Conservation (phyloP, 768 basidiomycete genomes). For the Russula dissimulans region DNA sequence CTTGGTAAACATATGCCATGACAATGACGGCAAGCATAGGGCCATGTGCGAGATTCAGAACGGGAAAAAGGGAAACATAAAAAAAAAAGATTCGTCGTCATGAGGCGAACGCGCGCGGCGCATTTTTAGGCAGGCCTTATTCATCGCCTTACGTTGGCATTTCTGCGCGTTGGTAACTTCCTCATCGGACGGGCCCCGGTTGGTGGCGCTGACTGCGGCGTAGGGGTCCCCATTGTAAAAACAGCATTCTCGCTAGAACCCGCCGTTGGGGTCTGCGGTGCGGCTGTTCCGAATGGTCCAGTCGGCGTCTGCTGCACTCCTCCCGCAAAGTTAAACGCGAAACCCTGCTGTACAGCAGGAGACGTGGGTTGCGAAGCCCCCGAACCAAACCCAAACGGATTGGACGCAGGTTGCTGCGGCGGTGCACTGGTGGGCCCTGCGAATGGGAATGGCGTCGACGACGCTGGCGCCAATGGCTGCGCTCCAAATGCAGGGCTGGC, state of each 20-base stretch:
- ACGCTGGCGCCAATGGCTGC: constrained; percentile 12
- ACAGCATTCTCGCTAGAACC: constrained; percentile 10
- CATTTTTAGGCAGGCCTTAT: not conserved
- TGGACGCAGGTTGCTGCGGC: constrained; percentile 25
- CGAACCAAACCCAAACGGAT: constrained; percentile 26
- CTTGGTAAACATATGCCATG: not conserved
- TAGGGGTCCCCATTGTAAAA: constrained; percentile 26
- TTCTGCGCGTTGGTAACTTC: constrained; percentile 28
- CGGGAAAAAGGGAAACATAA: not conserved
- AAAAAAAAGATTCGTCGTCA: not conserved
- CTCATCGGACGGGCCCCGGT: constrained; percentile 23
- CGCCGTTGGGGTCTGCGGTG: constrained; percentile 9
- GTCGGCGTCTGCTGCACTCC: constrained; percentile 20
- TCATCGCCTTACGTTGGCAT: constrained; percentile 19
- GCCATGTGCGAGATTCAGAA: not conserved
- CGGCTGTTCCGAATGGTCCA: constrained; percentile 24
- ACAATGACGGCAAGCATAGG: not conserved
- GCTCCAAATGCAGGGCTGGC: constrained; percentile 17
- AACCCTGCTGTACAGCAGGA: constrained; percentile 23
- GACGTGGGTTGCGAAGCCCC: constrained; percentile 26
- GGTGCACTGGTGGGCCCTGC: constrained; percentile 25
- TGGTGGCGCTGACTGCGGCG: constrained; percentile 18
- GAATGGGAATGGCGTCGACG: constrained; percentile 20
- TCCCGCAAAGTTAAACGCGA: constrained; percentile 23
- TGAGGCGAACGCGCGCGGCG: not conserved